Conservation (phyloP, 2,329 filamentous ascomycete species). For the Neoscytalidium dimidiatum region DNA sequence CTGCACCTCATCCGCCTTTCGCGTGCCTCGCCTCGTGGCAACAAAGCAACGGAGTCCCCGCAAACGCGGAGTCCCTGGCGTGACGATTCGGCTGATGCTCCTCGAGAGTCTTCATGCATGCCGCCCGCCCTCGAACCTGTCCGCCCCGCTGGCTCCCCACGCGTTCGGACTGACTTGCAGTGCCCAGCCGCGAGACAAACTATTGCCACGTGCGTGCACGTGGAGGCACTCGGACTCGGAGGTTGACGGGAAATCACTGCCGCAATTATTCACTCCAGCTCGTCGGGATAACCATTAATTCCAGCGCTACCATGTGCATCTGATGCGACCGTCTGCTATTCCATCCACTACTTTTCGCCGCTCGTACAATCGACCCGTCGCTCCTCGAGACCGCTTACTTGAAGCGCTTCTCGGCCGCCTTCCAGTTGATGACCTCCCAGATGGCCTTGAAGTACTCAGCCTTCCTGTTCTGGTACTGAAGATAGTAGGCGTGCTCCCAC, state of each 20-base stretch:
- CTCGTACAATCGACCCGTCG: background rate
- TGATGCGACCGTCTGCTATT: background rate
- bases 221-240: background rate
- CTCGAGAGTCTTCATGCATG: background rate
- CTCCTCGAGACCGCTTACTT: slow-evolving; percentile 40
- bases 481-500: slow-evolving; percentile 95
- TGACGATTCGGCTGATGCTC: background rate
- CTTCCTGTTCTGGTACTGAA: slow-evolving; percentile 97
- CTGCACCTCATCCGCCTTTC: background rate
- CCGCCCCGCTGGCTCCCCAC: background rate
- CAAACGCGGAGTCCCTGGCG: background rate
- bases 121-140: background rate
- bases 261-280: background rate
- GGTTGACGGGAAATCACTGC: background rate
- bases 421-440: slow-evolving; percentile 97
- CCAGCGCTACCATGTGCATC: background rate
- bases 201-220: background rate
- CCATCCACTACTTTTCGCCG: background rate
- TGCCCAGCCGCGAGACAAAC: background rate
- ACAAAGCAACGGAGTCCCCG: background rate
- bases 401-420: slow-evolving; percentile 79
- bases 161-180: background rate
- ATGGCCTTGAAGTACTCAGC: slow-evolving; percentile 92
- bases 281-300: background rate
- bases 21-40: background rate